Evolutionary conservation across 805 yeast genomes (phyloP).

Genomic region (Priceomyces melissophilus): DNA sequence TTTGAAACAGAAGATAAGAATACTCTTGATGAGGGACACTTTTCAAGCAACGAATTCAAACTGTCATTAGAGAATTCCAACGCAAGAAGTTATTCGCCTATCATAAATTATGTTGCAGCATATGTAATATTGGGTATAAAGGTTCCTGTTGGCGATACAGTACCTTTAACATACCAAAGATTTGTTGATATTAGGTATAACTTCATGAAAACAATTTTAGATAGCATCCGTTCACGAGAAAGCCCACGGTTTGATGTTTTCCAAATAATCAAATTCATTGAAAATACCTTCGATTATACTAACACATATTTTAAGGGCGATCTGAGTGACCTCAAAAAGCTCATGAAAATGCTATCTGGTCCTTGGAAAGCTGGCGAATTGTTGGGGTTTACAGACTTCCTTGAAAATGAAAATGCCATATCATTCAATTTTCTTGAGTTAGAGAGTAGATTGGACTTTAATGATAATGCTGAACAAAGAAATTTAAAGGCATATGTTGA

Average conservation of each 20-base stretch:
- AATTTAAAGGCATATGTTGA: constrained; percentile 5
- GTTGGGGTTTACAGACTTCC: constrained; percentile 34
- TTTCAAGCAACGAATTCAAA: too few relatives aligned
- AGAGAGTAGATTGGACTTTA: background rate
- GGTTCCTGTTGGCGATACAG: constrained; percentile 12
- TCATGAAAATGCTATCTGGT: constrained; percentile 11
- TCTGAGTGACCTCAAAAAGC: constrained; percentile 11
- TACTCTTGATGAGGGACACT: background rate
- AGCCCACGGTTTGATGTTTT: constrained; percentile 14
- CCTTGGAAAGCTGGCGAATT: constrained; percentile 25
- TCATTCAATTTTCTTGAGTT: background rate
- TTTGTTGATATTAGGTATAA: constrained; percentile 22
- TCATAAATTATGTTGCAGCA: constrained; percentile 29
- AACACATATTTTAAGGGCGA: constrained; percentile 18
- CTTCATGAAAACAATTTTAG: constrained; percentile 13
- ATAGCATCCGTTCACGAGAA: constrained; percentile 3
- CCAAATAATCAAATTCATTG: constrained; percentile 28
- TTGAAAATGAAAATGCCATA: constrained; percentile 15
- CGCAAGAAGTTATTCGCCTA: constrained; percentile 18
- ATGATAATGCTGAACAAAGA: background rate
- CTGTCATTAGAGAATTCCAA: constrained; percentile 2
- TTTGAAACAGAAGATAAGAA: background rate
- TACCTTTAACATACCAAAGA: constrained; percentile 17
- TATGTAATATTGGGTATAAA: constrained; percentile 25
- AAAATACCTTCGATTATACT: constrained; percentile 29